Base-by-base conservation (phyloP, 2,329 filamentous ascomycete species). In the Ilyonectria robusta region DNA sequence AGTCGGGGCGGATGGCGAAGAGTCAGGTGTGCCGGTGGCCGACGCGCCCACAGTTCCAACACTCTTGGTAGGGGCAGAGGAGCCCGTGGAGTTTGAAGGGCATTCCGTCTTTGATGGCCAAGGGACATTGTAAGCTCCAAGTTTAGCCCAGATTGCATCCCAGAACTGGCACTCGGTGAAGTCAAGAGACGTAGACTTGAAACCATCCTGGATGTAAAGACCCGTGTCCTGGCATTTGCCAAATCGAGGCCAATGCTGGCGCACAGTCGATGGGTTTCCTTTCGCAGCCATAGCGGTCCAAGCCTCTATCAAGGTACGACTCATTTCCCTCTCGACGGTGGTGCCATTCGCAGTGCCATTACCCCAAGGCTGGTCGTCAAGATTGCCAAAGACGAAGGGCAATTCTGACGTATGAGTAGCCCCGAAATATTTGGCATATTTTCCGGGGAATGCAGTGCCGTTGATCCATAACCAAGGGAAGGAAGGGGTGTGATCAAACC, bases 81-180 rank as follows among this genome's bases (percentile, higher is more conserved):
- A 29, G 17, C 8, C 21, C 17, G 40, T 58, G 13, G 55, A 58
- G 10, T 58, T 47, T 10, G 55, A 33, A 7, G 40, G 40, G 23
- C 55, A 44, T 9, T 46, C 58, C 23, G 15, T 44, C 23, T 62
- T 51, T 1, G 53, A 57, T 10, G 53, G 53, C 33, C 23, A 62
- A 44, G 60, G 35, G 17, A 62, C 21, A 23, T 33, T 44, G 23
- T 50, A 56, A 8, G 61, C 57, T 7, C 72, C 72, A 2, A 70
- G 26, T 29, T 62, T 26, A 17, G 8, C 63, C 59, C 64, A 71
- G 19, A 74, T 59, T 4, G 21, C 53, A 55, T 72, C 72, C 71
- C 68, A 73, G 31, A 74, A 67, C 40, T 67, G 33, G 29, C 70
- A 74, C 59, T 72, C 70, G 4, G 51, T 59, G 57, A 66, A 71